phyloP scores from a whole-genome alignment of 208 protist species.

The Phytomonas sp. region DNA sequence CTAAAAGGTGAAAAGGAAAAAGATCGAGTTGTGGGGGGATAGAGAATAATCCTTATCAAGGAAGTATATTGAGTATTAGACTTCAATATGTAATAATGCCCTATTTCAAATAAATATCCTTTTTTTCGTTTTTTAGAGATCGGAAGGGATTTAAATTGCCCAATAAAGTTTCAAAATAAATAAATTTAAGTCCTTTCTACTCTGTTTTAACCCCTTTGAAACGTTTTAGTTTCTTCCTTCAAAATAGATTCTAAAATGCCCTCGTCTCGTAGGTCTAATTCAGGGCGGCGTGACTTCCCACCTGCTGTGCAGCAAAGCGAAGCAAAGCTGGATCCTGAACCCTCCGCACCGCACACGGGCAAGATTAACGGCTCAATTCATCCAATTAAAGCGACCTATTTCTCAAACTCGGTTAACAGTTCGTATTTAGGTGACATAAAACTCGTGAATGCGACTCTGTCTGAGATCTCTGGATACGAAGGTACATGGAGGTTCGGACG shows the following conservation, averaged over 20 bases:
- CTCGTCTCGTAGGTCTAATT: constrained; percentile 7
- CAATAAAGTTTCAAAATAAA: neutral
- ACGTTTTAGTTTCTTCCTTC: constrained; percentile 9
- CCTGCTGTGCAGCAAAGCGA: constrained; percentile 11
- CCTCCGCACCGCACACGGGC: constrained; percentile 9
- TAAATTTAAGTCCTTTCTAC: constrained; percentile 4
- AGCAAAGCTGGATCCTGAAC: neutral
- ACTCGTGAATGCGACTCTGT: constrained; percentile 40
- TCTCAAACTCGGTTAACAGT: neutral
- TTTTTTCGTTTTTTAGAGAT: neutral
- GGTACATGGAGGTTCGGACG: constrained; percentile 1
- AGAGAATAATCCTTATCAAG: neutral
- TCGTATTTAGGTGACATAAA: constrained; percentile 26
- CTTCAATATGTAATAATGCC: neutral
- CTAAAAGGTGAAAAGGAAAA: neutral
- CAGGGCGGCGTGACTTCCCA: constrained; percentile 13
- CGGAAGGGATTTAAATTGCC: neutral
- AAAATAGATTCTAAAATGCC: constrained; percentile 9
- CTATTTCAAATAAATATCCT: neutral
- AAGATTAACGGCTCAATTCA: constrained; percentile 1
- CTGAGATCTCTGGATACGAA: constrained; percentile 20
- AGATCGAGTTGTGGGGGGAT: neutral
- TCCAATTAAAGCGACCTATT: constrained; percentile 2
- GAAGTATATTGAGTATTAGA: neutral
- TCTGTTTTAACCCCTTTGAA: constrained; percentile 9